A percentile compares a stretch with the other conserved stretches of the same genome.
Evolutionary conservation across 2,329 filamentous ascomycete genomes (phyloP).

Genomic region (Diaporthe eres): DNA sequence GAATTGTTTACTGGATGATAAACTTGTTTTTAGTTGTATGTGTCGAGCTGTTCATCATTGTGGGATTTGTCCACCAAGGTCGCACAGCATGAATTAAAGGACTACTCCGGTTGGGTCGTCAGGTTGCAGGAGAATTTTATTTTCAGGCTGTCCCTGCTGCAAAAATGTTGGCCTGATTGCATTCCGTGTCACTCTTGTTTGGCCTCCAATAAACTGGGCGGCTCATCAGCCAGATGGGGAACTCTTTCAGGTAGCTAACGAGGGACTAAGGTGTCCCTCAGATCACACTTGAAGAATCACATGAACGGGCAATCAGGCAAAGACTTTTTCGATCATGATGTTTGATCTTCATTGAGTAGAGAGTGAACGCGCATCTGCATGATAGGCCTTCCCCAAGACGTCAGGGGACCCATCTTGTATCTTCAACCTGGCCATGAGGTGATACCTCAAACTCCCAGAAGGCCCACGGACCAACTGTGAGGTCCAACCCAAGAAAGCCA

Average conservation of each 20-base stretch:
- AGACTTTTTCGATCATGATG: background rate
- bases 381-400: too few relatives aligned
- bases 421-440: too few relatives aligned
- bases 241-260: background rate
- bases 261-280: background rate
- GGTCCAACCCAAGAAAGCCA: background rate
- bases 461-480: background rate
- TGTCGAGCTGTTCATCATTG: too few relatives aligned
- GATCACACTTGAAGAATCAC: background rate
- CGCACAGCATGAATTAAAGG: too few relatives aligned
- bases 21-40: background rate
- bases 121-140: too few relatives aligned
- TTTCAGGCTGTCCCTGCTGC: background rate
- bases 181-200: background rate
- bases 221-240: background rate
- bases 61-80: too few relatives aligned
- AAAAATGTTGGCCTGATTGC: background rate
- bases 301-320: background rate
- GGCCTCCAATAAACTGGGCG: background rate
- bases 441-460: fast-evolving
- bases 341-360: background rate
- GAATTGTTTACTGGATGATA: background rate
- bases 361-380: background rate
- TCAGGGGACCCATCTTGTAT: background rate
- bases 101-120: too few relatives aligned